A percentile compares a stretch with the other conserved stretches of the same genome.
Evolutionary conservation across 202 grass and related monocot species (phyloP).

Genomic region (Musa balbisiana): DNA sequence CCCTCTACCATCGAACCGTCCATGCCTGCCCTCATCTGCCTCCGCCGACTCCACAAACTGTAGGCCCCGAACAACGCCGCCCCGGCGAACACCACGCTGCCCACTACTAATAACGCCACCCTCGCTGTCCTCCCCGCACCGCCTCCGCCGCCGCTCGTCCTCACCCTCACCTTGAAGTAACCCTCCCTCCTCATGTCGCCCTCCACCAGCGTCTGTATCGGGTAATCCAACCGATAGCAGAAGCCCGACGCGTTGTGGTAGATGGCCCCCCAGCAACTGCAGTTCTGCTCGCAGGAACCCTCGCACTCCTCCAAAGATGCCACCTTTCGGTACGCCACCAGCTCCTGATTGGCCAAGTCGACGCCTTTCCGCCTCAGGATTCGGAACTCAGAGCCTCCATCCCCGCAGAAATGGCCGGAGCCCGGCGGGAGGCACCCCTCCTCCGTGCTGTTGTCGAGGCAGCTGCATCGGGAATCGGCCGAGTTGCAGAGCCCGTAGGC

Average conservation of each 20-base stretch:
- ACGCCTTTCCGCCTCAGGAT: slow-evolving; percentile 43
- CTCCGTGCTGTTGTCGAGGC: slow-evolving; percentile 20
- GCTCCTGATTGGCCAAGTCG: slow-evolving; percentile 65
- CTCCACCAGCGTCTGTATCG: slow-evolving; percentile 52
- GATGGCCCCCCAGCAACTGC: slow-evolving; percentile 82
- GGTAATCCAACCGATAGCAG: slow-evolving; percentile 88
- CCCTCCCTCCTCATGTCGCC: slow-evolving; percentile 49
- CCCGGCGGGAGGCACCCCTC: slow-evolving; percentile 31
- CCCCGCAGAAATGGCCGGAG: slow-evolving; percentile 33
- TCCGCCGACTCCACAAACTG: slow-evolving; percentile 42
- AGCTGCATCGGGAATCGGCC: not conserved
- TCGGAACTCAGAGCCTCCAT: slow-evolving; percentile 29
- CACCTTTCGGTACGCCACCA: slow-evolving; percentile 31
- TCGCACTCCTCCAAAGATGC: slow-evolving; percentile 66
- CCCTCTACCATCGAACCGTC: slow-evolving; percentile 40
- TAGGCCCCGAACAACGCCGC: slow-evolving; percentile 42
- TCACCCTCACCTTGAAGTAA: slow-evolving; percentile 65
- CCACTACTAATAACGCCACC: slow-evolving; percentile 43
- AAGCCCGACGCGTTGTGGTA: slow-evolving; percentile 59
- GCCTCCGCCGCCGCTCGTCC: slow-evolving; percentile 12
- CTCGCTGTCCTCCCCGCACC: slow-evolving; percentile 1
- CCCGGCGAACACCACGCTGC: slow-evolving; percentile 22
- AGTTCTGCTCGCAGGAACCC: slow-evolving; percentile 59
- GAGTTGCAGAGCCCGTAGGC: slow-evolving; percentile 50
- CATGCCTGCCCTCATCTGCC: slow-evolving; percentile 1